Evolutionary conservation across 805 yeast genomes (phyloP).

Genomic region (Kodamaea jinghongensis): DNA sequence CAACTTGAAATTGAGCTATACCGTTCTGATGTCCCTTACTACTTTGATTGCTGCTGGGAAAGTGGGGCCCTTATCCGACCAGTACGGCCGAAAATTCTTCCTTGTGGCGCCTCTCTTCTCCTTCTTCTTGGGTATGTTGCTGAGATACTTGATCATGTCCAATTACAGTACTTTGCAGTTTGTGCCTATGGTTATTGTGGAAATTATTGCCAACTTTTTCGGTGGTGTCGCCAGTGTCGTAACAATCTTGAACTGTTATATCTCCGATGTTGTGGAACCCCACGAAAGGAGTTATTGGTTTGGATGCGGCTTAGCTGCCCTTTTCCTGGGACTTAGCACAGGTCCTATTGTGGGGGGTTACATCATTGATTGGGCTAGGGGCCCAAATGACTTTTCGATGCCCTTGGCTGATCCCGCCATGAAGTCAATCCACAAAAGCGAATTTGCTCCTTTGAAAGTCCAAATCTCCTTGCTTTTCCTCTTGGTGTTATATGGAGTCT

Average conservation of each 20-base stretch:
- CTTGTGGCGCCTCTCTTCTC: conserved; percentile 18
- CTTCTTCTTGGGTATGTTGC: conserved; percentile 21
- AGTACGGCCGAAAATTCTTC: conserved; percentile 34
- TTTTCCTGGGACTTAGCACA: conserved; percentile 57
- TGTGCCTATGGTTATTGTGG: conserved; percentile 39
- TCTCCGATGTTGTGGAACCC: conserved; percentile 70
- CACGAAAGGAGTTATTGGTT: conserved; percentile 54
- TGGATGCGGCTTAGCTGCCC: conserved; percentile 57
- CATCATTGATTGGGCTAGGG: conserved; percentile 10
- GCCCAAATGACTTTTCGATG: too few species aligned
- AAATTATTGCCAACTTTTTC: conserved; percentile 47
- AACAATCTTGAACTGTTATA: conserved; percentile 63
- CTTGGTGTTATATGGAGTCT: conserved; percentile 23
- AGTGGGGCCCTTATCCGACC: conserved; percentile 36
- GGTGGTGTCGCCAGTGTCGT: conserved; percentile 62
- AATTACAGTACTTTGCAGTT: conserved; percentile 29
- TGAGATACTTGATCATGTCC: conserved; percentile 25
- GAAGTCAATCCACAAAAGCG: conserved; percentile 14
- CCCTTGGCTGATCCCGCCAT: neutral
- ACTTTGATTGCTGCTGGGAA: conserved; percentile 57
- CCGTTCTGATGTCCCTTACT: conserved; percentile 42
- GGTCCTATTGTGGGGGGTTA: conserved; percentile 64
- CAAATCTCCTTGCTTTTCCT: conserved; percentile 33
- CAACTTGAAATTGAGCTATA: conserved; percentile 44
- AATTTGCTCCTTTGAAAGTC: conserved; percentile 31